Percentiles rank a stretch among this genome's conserved stretches.
These are phyloP conservation scores for Monascus purpureus DNA, from an alignment of 495 filamentous ascomycete genomes.

Conservation along the genomic window DNA sequence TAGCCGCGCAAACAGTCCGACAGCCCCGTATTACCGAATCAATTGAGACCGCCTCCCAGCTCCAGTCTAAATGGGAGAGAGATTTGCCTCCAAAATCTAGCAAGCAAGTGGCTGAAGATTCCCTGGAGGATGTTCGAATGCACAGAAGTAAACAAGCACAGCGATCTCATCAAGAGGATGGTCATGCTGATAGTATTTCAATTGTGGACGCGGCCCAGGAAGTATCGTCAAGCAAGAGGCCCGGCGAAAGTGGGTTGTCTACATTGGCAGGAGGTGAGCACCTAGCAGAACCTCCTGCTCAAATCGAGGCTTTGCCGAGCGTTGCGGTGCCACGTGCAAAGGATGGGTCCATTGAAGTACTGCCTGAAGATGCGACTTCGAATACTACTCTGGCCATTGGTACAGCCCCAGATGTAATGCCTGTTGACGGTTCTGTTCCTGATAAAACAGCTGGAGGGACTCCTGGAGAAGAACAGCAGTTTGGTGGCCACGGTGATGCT, in stretches of 20 bases:
- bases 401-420: neutral
- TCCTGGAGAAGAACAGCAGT: neutral
- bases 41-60: too few relatives aligned
- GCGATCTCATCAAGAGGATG: neutral
- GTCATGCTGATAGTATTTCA: too few relatives aligned
- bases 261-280: neutral
- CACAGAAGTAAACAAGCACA: neutral
- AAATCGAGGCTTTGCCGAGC: too few relatives aligned
- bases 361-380: too few relatives aligned
- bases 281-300: neutral
- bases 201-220: too few relatives aligned
- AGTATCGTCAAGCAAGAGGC: too few relatives aligned
- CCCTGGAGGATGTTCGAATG: neutral
- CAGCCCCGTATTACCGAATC: too few relatives aligned
- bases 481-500: neutral
- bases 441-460: neutral
- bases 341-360: too few relatives aligned
- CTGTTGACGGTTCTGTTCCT: neutral
- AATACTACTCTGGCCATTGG: too few relatives aligned
- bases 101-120: neutral
- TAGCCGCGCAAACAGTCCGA: neutral
- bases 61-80: too few relatives aligned
- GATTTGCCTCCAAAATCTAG: neutral
- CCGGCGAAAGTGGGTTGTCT: neutral
- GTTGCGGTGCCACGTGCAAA: too few relatives aligned